phyloP scores from a whole-genome alignment of 169 alveolate species.

The Eimeria acervulina region DNA sequence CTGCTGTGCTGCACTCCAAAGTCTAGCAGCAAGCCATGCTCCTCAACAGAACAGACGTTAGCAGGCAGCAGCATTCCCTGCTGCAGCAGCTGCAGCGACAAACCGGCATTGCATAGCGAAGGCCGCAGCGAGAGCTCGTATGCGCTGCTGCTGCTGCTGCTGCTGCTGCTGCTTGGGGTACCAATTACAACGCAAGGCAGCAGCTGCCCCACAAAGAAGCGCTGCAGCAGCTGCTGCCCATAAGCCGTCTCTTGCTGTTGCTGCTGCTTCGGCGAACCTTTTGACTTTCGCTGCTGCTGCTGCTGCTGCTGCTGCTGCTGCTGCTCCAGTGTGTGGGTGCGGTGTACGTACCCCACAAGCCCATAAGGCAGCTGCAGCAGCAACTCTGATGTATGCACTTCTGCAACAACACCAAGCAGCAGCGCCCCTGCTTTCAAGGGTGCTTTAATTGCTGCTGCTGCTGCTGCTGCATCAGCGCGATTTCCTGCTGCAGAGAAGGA shows the following conservation, averaged over 20 bases:
- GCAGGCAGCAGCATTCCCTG: slow-evolving; percentile 33
- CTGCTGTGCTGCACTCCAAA: background rate
- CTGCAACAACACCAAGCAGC: slow-evolving; percentile 50
- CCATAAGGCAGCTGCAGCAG: slow-evolving; percentile 64
- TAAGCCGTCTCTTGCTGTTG: slow-evolving; percentile 17
- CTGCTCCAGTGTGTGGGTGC: slow-evolving; percentile 41
- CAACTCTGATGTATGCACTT: slow-evolving; percentile 1
- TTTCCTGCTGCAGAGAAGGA: background rate
- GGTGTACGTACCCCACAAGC: slow-evolving; percentile 33
- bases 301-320: slow-evolving; percentile 55
- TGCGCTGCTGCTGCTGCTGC: slow-evolving; percentile 51
- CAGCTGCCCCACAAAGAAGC: slow-evolving; percentile 32
- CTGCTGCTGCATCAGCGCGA: slow-evolving; percentile 3
- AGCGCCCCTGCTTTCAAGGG: slow-evolving; percentile 44
- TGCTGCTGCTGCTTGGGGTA: slow-evolving; percentile 41
- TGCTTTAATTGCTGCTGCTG: slow-evolving; percentile 12
- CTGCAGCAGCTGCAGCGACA: slow-evolving; percentile 26
- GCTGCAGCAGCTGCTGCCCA: slow-evolving; percentile 54
- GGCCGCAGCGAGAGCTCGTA: slow-evolving; percentile 46
- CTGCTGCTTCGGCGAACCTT: slow-evolving; percentile 8
- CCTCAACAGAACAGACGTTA: background rate
- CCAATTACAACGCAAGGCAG: slow-evolving; percentile 30
- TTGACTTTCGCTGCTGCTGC: slow-evolving; percentile 55
- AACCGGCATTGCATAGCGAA: slow-evolving; percentile 43
- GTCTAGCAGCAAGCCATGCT: background rate